Evolutionary conservation across 176 grass and related monocot genomes (phyloP).

Genomic region (Lolium rigidum): DNA sequence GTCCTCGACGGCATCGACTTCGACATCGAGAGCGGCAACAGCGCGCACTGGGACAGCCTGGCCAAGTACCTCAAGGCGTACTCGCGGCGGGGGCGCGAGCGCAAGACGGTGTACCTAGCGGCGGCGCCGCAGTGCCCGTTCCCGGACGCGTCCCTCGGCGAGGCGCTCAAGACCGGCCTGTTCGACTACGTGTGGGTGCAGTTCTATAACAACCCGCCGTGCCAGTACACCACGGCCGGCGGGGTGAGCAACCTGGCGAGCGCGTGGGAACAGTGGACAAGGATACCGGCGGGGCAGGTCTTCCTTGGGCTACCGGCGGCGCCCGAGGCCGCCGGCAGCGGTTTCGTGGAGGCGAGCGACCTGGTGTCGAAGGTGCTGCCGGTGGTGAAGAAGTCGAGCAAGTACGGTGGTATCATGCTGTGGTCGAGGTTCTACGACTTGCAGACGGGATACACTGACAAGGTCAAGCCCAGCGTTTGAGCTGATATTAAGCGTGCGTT

Average conservation of each 20-base stretch:
- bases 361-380: constrained; percentile 60
- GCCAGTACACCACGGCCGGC: constrained; percentile 53
- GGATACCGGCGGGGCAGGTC: constrained; percentile 41
- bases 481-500: neutral
- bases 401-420: constrained; percentile 77
- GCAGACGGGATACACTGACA: constrained; percentile 55
- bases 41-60: constrained; percentile 70
- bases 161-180: constrained; percentile 55
- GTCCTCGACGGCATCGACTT: constrained; percentile 82
- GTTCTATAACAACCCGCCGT: constrained; percentile 80
- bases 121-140: constrained; percentile 83
- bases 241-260: constrained; percentile 24
- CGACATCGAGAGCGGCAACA: constrained; percentile 74
- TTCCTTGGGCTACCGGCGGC: constrained; percentile 73
- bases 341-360: constrained; percentile 54
- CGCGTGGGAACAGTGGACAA: constrained; percentile 64
- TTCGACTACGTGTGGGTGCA: constrained; percentile 97
- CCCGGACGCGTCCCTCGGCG: constrained; percentile 65
- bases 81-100: neutral
- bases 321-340: constrained; percentile 60
- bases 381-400: constrained; percentile 51
- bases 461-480: constrained; percentile 45
- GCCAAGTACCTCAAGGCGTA: constrained; percentile 57
- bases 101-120: constrained; percentile 40
- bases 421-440: constrained; percentile 79